Evolutionary conservation across 2,329 filamentous ascomycete genomes (phyloP), one percentile per base, ranked within the genome.

Genomic region (Hypoxylon sp.): DNA sequence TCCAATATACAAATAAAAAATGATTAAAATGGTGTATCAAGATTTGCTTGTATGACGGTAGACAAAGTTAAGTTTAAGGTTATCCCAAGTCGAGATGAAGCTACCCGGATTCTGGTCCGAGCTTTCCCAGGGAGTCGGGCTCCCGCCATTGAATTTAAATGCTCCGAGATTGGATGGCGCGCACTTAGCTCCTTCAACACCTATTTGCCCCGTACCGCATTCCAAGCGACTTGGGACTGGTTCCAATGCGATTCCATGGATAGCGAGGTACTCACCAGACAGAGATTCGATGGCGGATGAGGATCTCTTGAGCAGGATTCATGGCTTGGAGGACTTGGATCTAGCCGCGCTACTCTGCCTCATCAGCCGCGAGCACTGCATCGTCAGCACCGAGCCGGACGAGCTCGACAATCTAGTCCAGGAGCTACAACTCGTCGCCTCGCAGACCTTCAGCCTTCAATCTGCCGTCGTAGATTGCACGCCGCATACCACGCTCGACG

Each of bases 341-440:
- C 88, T 98, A 66, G 96, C 95, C 24, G 83, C 92, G 13, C 86
- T 98, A 44, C 87, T 98, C 55, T 94, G 92, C 77, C 87, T 98
- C 56, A 86, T 94, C 69, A 89, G 91, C 66, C 87, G 91, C 72
- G 92, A 97, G 79, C 94, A 98, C 79, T 97, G 93, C 81, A 89
- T 98, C 74, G 89, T 98, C 76, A 91, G 93, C 80, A 92, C 93
- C 15, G 87, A 90, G 2, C 78, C 82, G 3, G 82, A 87, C 37
- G 82, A 84, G 57, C 81, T 95, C 62, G 85, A 92, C 78, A 86
- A 90, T 71, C 83, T 97, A n/a, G 85, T 90, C 47, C 85, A 88
- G 57, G 93, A 97, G 79, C 83, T 97, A 21, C 86, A 88, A 69
- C 82, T 96, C 76, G 92, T 95, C 59, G 88, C 89, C 65, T 82